Evolutionary conservation across 352 stramenopile species (phyloP).

Genomic region (Hyaloperonospora brassicae): DNA sequence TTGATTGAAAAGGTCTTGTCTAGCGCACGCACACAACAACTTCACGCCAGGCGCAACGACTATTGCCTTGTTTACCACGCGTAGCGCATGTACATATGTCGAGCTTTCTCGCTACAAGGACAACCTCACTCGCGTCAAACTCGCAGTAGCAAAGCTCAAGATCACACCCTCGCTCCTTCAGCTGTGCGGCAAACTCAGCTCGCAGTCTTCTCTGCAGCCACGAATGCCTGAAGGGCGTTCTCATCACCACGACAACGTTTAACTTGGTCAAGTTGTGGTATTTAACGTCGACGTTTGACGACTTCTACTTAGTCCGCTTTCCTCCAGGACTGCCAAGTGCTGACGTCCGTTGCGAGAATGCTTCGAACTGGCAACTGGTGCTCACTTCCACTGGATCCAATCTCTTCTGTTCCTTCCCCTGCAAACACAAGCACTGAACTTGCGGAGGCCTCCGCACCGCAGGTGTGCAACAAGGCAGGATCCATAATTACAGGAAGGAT

Average conservation of each 20-base stretch:
- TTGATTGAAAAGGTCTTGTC: no score
- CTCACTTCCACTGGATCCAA: no score
- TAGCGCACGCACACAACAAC: no score
- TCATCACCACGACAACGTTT: constrained; percentile 41
- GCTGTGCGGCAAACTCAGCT: constrained; percentile 46
- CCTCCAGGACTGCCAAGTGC: constrained; percentile 30
- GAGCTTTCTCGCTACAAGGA: background rate
- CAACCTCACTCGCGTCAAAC: constrained; percentile 28
- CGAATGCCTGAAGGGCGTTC: constrained; percentile 51
- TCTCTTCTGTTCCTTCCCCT: no score
- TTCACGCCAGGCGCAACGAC: no score
- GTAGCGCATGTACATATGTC: background rate
- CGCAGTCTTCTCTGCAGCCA: constrained; percentile 4
- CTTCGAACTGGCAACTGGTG: constrained; percentile 44
- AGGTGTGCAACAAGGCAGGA: no score
- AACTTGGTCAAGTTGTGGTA: constrained; percentile 22
- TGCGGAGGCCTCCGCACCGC: no score
- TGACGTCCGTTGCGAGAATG: constrained; percentile 43
- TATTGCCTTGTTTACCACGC: background rate
- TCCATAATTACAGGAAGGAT: constrained; percentile 26
- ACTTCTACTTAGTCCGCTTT: constrained; percentile 48
- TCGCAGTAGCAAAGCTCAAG: constrained; percentile 38
- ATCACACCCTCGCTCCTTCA: constrained; percentile 35
- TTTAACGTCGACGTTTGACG: constrained; percentile 37
- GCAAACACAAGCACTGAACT: no score